These are phyloP conservation scores for Huntiella bhutanensis DNA, from an alignment of 2,329 filamentous ascomycete genomes.

Conservation along the genomic window DNA sequence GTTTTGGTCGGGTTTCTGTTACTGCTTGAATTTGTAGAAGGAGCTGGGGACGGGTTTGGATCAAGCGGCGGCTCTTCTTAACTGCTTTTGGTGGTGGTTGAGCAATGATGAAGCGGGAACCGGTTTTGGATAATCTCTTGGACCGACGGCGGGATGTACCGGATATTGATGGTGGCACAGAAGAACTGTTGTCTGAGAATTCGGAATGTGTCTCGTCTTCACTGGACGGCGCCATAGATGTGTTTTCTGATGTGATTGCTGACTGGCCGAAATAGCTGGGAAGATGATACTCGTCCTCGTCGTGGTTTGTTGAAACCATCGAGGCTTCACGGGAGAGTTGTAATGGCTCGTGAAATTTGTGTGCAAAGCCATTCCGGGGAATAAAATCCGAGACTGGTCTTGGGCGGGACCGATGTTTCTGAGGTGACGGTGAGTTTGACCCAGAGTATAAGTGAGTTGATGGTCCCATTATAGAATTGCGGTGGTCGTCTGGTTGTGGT, in stretches of 20 bases:
- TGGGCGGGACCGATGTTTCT: conserved; percentile 13
- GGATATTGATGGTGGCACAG: conserved; percentile 13
- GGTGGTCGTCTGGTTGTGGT: not conserved
- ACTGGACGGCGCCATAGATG: conserved; percentile 18
- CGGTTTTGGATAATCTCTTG: conserved; percentile 16
- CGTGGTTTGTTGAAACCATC: conserved; percentile 5
- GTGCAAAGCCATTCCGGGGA: conserved; percentile 23
- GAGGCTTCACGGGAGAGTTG: not conserved
- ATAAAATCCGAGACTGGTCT: conserved; percentile 23
- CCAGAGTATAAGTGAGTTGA: not conserved
- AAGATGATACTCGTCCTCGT: conserved; percentile 9
- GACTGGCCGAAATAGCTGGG: conserved; percentile 9
- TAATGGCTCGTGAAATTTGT: conserved; percentile 25
- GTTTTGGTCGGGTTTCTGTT: conserved; percentile 41
- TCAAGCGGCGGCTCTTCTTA: conserved; percentile 43
- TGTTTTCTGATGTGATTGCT: not conserved
- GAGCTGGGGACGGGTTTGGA: conserved; percentile 48
- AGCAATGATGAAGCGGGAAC: conserved; percentile 47
- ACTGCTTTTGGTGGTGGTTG: conserved; percentile 43
- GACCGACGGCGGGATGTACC: conserved; percentile 12
- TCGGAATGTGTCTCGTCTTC: conserved; percentile 28
- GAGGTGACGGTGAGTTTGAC: conserved; percentile 1
- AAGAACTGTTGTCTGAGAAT: conserved; percentile 27
- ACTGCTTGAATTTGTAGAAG: conserved; percentile 54
- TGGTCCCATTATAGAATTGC: conserved; percentile 1